Evolutionary conservation across 2,329 filamentous ascomycete species (phyloP).

Genomic region (Chrysoporthe puriensis): DNA sequence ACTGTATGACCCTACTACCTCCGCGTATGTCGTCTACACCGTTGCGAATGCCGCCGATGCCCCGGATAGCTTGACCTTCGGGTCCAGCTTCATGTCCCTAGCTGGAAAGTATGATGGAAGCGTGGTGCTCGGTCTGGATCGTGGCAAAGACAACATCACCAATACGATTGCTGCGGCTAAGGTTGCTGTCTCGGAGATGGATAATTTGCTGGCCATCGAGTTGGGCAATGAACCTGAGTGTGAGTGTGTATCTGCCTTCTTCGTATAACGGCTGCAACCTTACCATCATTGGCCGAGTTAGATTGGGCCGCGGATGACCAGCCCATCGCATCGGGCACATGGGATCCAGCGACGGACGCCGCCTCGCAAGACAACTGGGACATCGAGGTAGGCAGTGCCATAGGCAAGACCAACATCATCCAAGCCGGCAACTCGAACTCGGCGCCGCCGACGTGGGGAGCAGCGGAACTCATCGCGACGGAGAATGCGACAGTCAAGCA

Average conservation of each 20-base stretch:
- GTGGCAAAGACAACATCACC: constrained; percentile 54
- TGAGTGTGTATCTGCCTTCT: constrained; percentile 35
- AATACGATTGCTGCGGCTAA: constrained; percentile 59
- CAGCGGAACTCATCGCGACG: constrained; percentile 43
- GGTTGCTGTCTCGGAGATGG: constrained; percentile 47
- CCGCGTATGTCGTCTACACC: constrained; percentile 53
- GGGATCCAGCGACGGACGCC: constrained; percentile 43
- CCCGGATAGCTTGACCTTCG: constrained; percentile 54
- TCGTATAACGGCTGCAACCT: not conserved
- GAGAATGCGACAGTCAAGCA: constrained; percentile 41
- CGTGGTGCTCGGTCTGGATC: constrained; percentile 58
- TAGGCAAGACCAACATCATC: constrained; percentile 41
- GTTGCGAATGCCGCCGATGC: constrained; percentile 53
- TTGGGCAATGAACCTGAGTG: constrained; percentile 62
- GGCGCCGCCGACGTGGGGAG: constrained; percentile 43
- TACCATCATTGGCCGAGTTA: constrained; percentile 26
- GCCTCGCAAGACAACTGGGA: constrained; percentile 46
- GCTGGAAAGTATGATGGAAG: constrained; percentile 52
- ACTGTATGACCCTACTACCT: constrained; percentile 49
- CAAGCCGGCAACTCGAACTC: constrained; percentile 47
- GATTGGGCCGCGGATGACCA: constrained; percentile 42
- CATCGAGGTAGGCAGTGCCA: constrained; percentile 40
- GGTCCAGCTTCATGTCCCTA: constrained; percentile 54
- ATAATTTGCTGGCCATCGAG: constrained; percentile 57
- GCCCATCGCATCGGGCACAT: constrained; percentile 43